A percentile compares a stretch with the other conserved stretches of the same genome.
phyloP scores from a whole-genome alignment of 2,329 filamentous ascomycete genomes.

The Penicillium sp. region DNA sequence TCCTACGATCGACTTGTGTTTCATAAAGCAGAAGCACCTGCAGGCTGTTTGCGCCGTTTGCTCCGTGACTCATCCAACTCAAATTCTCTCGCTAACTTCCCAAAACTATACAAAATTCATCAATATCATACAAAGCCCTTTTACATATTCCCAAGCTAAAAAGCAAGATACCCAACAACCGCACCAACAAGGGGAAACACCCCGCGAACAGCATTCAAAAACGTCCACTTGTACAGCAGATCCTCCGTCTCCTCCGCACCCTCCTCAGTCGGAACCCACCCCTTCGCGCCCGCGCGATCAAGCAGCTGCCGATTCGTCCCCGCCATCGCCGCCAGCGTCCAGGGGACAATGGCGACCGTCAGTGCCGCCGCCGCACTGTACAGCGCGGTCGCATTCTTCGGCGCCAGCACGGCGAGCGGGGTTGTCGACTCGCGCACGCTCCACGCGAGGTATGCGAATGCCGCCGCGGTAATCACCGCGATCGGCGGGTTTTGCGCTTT shows the following conservation, averaged over 20 bases:
- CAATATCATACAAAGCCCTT: neutral
- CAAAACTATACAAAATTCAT: neutral
- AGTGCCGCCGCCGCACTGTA: conserved; percentile 36
- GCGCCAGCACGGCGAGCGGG: conserved; percentile 20
- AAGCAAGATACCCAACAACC: conserved; percentile 17
- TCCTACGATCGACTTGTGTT: too few species aligned
- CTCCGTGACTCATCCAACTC: neutral
- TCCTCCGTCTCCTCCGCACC: conserved; percentile 21
- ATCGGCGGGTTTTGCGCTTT: conserved; percentile 32
- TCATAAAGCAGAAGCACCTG: too few species aligned
- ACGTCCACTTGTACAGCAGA: conserved; percentile 19
- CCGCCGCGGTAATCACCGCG: conserved; percentile 25
- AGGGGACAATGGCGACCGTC: conserved; percentile 40
- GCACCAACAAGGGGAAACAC: conserved; percentile 21
- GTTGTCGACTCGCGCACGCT: conserved; percentile 22
- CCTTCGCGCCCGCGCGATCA: conserved; percentile 16
- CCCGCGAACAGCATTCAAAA: conserved; percentile 22
- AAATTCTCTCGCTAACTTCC: neutral
- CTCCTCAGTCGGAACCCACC: conserved; percentile 17
- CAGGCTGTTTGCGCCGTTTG: neutral
- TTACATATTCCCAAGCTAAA: neutral
- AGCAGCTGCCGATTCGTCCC: conserved; percentile 35
- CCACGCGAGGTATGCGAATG: conserved; percentile 38
- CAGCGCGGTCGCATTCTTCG: conserved; percentile 18
- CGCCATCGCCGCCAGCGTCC: conserved; percentile 35